Base-by-base conservation (phyloP, 441 rosid species). In the Pelargonium australe region DNA sequence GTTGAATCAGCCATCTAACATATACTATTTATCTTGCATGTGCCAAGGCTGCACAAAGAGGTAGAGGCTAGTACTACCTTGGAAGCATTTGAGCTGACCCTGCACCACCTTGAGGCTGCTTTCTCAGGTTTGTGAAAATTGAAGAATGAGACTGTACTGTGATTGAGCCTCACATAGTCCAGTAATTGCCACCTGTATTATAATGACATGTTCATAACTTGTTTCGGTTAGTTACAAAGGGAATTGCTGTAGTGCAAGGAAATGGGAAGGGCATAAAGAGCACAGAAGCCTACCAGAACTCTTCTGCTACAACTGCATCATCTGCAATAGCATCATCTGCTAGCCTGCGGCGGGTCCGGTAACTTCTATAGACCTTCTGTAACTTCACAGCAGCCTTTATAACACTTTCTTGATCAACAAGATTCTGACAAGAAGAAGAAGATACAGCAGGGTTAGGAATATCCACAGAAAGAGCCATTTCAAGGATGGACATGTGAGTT, bases 291-390 rank as follows among this genome's bases (percentile, higher is more conserved):
- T 51, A 83, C 83, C 84, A 83, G 14, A 77, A 74, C 75, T 83
- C 80, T 70, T 81, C 86, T 41, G 80, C 81, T 10, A 83, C 72
- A 0, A 80, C 73, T 0, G 85, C 37, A 31, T 31, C 37, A 31
- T 31, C 37, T 31, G 37, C 37, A 31, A 31, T 31, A 31, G 37
- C 37, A 31, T 31, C 82, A 71, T 83, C 87, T 9, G 85, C 83
- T 34, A 83, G 47, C 66, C 78, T 76, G 53, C 83, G 78, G 60
- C 82, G 70, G 0, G 85, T 83, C 44, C 87, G 64, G 47, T 78
- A 85, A 78, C 87, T 80, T 72, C 79, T 76, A 60, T 85, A 83
- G 3, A 83, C 82, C 72, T 85, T 85, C 71, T 85, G 85, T 63
- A 85, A 0, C 41, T 71, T 80, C 55, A 80, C 64, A 23, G 87